phyloP scores from a whole-genome alignment of 2,329 filamentous ascomycete genomes.

The Davidsoniella virescens region DNA sequence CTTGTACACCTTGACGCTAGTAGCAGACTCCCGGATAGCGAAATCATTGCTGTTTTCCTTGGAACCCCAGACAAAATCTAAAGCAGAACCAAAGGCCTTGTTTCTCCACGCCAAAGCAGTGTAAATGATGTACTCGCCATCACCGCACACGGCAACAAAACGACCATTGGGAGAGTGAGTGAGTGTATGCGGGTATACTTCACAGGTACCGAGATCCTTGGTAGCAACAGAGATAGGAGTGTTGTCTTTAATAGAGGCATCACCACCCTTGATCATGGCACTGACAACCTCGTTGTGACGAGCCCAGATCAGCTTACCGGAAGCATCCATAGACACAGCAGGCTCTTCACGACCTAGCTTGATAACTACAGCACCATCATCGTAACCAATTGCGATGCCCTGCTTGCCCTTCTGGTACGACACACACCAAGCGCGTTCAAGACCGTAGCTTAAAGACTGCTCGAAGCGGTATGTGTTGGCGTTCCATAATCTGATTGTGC shows the following conservation, averaged over 20 bases:
- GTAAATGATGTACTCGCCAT: conserved; percentile 98
- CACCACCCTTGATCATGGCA: conserved; percentile 80
- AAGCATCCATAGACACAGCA: conserved; percentile 91
- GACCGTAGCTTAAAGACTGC: conserved; percentile 86
- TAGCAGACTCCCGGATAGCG: conserved; percentile 84
- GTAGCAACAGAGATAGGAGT: conserved; percentile 71
- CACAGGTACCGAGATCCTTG: conserved; percentile 90
- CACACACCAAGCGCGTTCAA: conserved; percentile 96
- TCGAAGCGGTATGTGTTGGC: conserved; percentile 94
- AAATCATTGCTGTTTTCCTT: conserved; percentile 98
- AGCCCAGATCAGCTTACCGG: conserved; percentile 92
- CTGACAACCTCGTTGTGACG: conserved; percentile 90
- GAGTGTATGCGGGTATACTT: conserved; percentile 90
- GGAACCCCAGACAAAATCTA: conserved; percentile 93
- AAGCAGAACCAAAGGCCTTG: conserved; percentile 86
- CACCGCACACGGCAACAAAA: conserved; percentile 67
- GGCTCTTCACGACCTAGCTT: conserved; percentile 96
- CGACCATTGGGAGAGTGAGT: conserved; percentile 91
- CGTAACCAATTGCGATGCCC: conserved; percentile 87
- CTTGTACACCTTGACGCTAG: conserved; percentile 92
- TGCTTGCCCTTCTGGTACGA: conserved; percentile 90
- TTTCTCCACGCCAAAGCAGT: conserved; percentile 93
- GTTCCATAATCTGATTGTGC: conserved; percentile 96
- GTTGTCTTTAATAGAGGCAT: conserved; percentile 73
- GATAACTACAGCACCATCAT: conserved; percentile 92